Conservation (phyloP, 2,329 filamentous ascomycete species). For the Daldinia sp. region DNA sequence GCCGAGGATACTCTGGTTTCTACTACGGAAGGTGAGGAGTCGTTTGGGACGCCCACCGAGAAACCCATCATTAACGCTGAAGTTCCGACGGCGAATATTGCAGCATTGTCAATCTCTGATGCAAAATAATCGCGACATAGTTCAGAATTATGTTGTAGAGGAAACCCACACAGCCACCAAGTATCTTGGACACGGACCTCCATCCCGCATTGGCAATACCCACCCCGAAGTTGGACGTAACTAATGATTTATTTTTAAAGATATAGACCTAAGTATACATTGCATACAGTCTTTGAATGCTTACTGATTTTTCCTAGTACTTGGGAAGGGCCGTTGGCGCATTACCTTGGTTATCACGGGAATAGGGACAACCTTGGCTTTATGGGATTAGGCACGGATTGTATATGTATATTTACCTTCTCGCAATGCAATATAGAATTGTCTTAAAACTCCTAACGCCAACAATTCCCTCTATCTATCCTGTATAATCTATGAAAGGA, state of each 20-base stretch:
- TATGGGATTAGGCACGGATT: slow-evolving; percentile 5
- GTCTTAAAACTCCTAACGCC: slow-evolving; percentile 1
- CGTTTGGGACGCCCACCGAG: slow-evolving; percentile 25
- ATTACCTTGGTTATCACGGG: slow-evolving; percentile 11
- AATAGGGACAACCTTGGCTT: slow-evolving; percentile 4
- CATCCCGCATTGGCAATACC: neutral
- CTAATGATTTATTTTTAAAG: neutral
- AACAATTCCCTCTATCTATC: neutral
- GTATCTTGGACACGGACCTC: neutral
- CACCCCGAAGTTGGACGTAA: slow-evolving; percentile 3
- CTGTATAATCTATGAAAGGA: neutral
- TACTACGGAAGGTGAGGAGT: slow-evolving; percentile 33
- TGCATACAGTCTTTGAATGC: neutral
- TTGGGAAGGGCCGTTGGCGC: slow-evolving; percentile 12
- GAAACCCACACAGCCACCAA: neutral
- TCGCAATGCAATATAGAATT: neutral
- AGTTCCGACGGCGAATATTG: slow-evolving; percentile 32
- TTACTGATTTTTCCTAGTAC: neutral
- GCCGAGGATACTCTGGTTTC: slow-evolving; percentile 29
- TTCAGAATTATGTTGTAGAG: neutral
- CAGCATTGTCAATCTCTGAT: slow-evolving; percentile 32
- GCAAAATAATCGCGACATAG: slow-evolving; percentile 14
- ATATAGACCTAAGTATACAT: slow-evolving; percentile 16
- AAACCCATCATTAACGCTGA: slow-evolving; percentile 34
- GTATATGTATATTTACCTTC: neutral